Evolutionary conservation across 116 monocot species (phyloP), one percentile per base, ranked within the genome.

Genomic region (Cymodocea nodosa): DNA sequence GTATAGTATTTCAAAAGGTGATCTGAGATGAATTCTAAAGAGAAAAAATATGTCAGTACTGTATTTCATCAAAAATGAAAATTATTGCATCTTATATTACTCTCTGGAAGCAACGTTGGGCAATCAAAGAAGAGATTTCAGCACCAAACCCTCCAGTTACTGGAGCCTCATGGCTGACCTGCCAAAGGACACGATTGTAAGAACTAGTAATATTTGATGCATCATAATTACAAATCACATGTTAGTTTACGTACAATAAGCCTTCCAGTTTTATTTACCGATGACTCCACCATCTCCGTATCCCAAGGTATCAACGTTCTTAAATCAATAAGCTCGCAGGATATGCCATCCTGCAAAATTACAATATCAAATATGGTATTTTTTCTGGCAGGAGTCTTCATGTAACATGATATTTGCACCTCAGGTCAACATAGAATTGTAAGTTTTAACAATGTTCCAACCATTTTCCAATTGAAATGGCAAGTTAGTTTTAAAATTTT

Each of bases 141-240:
- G 94, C 90, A 64, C 94, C 94, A 76, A 94, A 94, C 44, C 94
- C 94, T 76, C 94, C 94, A 20, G 90, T 94, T 18, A 90, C 66
- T 24, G 94, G 94, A 77, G 94, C 94, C 77, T 94, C 94, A 70
- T 94, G 94, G 71, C 94, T 94, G 52, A 94, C 85, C 94, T 94
- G 84, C 39, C 18, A 83, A 59, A 72, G 11, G 52, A 23, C 37
- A 2, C 16, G 68, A 54, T 35, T 10, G 52, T 52, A 25, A 57
- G 37, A 13, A 56, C 5, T 49, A 22, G 15, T 0, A 15, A 54
- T 4, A 8, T 54, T 54, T 10, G 25, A 59, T 59, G 8, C 59
- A 59, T 16, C 59, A 59, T 6, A 23, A 15, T 30, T 23, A 59
- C 35, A 56, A 50, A 49, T 22, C 15, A 53, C 25, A 64, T 34